Evolutionary conservation across 495 filamentous ascomycete species (phyloP), one percentile per base, ranked within the genome.

Genomic region (Collariella sp.): DNA sequence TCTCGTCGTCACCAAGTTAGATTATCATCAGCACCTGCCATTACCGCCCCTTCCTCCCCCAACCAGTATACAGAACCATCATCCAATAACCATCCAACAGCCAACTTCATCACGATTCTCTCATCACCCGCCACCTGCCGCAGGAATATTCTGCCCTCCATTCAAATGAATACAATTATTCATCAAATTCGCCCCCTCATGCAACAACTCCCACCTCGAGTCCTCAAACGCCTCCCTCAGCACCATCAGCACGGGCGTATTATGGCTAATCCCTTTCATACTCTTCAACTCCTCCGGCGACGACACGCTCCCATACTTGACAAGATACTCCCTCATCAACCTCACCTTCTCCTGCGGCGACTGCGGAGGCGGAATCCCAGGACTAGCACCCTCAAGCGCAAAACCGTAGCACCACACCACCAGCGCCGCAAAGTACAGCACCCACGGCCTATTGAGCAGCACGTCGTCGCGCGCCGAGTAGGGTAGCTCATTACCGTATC

Each of bases 361-460:
- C 5, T 70, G 68, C 15, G 80, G 79, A 29, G 77, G 58, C 2
- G 79, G 71, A 7, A 69, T 63, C 18, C 45, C 56, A 0, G 74
- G 67, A 49, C 87, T 77, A 0, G 88, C 78, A 0, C 93, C 93
- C 62, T 96, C 93, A 50, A 96, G 70, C 10, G 93, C 93, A 65
- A 82, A 97, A 20, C 89, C 93, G 62, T 97, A 98, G 50, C 82
- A 90, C 91, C 91, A 98, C 16, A 96, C 87, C 24, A 95, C 90
- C 39, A 97, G 75, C 2, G 85, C 81, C 1, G 93, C 88, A 54
- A 94, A 94, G 65, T 96, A 98, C 46, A 98, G 76, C n/a, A 97
- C 89, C 93, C 93, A 98, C 2, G 93, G 89, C 24, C 93, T 79
- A 61, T 97, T 95, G 46, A 96, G 77, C 9, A 97, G 77, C 50